Evolutionary conservation across 2,329 filamentous ascomycete species (phyloP), one percentile per base, ranked within the genome.

Genomic region (Trichoderma atroviride): DNA sequence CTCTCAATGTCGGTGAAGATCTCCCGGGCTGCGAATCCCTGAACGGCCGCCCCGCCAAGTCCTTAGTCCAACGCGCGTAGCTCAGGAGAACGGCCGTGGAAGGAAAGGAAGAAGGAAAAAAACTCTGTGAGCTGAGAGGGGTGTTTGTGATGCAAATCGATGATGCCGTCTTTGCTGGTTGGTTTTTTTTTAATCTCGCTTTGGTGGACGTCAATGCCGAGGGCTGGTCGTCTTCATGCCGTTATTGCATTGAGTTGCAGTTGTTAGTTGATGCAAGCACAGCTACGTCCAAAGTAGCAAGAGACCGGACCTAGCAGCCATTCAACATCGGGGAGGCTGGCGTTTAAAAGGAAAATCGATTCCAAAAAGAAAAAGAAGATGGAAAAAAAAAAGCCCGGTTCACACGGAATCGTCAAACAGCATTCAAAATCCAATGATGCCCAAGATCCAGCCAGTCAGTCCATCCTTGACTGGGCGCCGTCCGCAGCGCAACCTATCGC

Each of bases 1-100:
- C 56, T 27, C 47, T 64, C 47, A 43, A 64, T 69, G 71, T 72
- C 71, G 71, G 71, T 72, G 71, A 72, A 69, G 70, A 72, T 71
- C 43, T 56, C 55, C 69, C 59, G 62, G 62, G 55, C 52, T 68
- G 63, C 47, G 67, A 50, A 67, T 68, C 67, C 50, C 58, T 72
- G 70, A 43, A 69, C 24, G 55, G 62, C 33, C 63, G 60, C 70
- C 71, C 62, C 71, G 62, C 52, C 55, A 52, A 52, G 63, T 68
- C 62, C 62, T 62, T 66, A 52, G 53, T 64, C 31, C 50, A 55
- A 52, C 29, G 63, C 55, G 66, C 57, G 53, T 53, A 57, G 67
- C 63, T 69, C 66, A 69, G 69, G 63, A 55, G 59, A 68, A 37
- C 29, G 63, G n/a, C 40, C 63, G 53, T 67, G 29, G 40, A 47